These are phyloP conservation scores for Phytophthora macrochlamydospora DNA, from an alignment of 352 stramenopile genomes.

Conservation along the genomic window DNA sequence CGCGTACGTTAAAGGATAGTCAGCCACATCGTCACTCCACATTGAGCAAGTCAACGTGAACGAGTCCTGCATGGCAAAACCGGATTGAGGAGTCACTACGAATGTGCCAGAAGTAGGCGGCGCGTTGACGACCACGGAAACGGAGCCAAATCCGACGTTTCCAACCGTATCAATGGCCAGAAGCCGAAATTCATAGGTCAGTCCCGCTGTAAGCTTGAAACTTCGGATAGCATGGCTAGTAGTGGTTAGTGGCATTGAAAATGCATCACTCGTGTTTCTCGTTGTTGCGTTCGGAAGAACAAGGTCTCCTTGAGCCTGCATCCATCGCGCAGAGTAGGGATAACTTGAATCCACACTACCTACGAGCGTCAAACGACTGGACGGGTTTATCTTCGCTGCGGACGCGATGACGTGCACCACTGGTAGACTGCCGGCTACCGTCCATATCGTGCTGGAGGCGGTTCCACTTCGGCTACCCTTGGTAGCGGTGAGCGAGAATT, in stretches of 20 bases:
- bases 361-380: constrained; percentile 41
- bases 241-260: constrained; percentile 61
- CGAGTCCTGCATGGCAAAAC: constrained; percentile 56
- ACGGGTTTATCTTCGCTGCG: constrained; percentile 51
- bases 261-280: constrained; percentile 41
- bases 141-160: constrained; percentile 55
- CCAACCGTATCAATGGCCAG: constrained; percentile 57
- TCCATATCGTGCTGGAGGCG: constrained; percentile 52
- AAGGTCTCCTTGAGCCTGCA: constrained; percentile 65
- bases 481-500: constrained; percentile 50
- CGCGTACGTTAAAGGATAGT: constrained; percentile 66
- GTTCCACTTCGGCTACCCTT: constrained; percentile 33
- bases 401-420: constrained; percentile 40
- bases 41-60: constrained; percentile 57
- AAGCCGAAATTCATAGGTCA: constrained; percentile 72
- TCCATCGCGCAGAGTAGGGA: constrained; percentile 59
- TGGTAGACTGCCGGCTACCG: constrained; percentile 46
- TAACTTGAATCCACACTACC: constrained; percentile 60
- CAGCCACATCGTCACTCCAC: constrained; percentile 65
- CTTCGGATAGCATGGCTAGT: constrained; percentile 55
- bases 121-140: constrained; percentile 61
- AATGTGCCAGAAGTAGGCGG: constrained; percentile 64
- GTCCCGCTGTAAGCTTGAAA: constrained; percentile 62
- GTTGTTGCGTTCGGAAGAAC: constrained; percentile 28
- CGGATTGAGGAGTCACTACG: constrained; percentile 42